Evolutionary conservation across 2,329 filamentous ascomycete species (phyloP), one percentile per base, ranked within the genome.

Genomic region (Sclerotinia sclerotiorum): DNA sequence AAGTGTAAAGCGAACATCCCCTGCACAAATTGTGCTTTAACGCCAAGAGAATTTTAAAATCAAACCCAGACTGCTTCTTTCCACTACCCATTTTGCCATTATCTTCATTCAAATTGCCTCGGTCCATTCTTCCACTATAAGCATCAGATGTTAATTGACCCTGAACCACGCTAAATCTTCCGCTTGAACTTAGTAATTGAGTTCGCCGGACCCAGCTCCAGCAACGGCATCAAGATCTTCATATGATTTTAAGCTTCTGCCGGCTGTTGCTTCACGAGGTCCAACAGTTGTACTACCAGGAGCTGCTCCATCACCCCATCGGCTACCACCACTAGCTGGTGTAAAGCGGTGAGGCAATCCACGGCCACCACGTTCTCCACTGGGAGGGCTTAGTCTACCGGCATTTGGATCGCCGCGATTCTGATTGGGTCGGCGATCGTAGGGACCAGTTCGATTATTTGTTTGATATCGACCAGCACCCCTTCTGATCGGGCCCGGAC

Each of bases 231-330:
- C 95, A 32, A 99, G 83, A 78, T 99, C 95, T 79, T 99, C 96
- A 78, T 99, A 99, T 79, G 93, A 97, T 85, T 97, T 97, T 72
- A 99, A 82, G 70, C 92, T 97, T 68, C 95, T 88, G 6, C 95
- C 95, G 73, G 96, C 92, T 0, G 97, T 93, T 15, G 95, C 94
- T 80, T 98, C 94, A 27, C 92, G 87, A 27, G 95, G 94, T 0
- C 93, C 94, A 70, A 94, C 90, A 2, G 90, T 88, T 46, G 90
- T 88, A 32, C 87, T 90, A 51, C 91, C 90, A 61, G 92, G 91
- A 3, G 83, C 83, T 52, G n/a, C 35, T 35, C 90, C 90, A 72
- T 93, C 91, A 54, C 90, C 90, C 85, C 90, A 91, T 72, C 88
- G 84, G 46, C 87, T 87, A 71, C 81, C 79, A 57, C 86, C 85